Evolutionary conservation across 2,329 filamentous ascomycete genomes (phyloP).

Genomic region (Pezicula radicicola): DNA sequence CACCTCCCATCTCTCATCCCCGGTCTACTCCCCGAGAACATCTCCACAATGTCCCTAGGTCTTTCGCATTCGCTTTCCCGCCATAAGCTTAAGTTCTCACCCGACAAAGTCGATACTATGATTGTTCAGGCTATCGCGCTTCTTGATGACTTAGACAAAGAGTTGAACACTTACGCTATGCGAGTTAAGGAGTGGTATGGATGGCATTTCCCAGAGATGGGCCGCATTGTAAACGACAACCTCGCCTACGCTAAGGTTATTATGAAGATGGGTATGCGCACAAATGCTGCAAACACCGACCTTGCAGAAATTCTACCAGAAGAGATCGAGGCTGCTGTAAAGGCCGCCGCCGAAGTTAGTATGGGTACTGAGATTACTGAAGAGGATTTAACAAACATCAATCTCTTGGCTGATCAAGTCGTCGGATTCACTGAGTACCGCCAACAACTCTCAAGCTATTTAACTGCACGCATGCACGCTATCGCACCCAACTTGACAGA

Average conservation of each 20-base stretch:
- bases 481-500: slow-evolving; percentile 95
- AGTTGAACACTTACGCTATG: slow-evolving; percentile 98
- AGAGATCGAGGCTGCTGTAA: slow-evolving; percentile 88
- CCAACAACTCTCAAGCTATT: slow-evolving; percentile 80
- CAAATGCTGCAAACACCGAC: slow-evolving; percentile 72
- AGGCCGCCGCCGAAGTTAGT: slow-evolving; percentile 90
- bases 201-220: slow-evolving; percentile 99
- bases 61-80: slow-evolving; percentile 94
- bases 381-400: slow-evolving; percentile 91
- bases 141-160: slow-evolving; percentile 96
- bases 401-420: slow-evolving; percentile 88
- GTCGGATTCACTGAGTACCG: slow-evolving; percentile 90
- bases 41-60: slow-evolving; percentile 93
- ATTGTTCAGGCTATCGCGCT: slow-evolving; percentile 95
- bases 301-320: slow-evolving; percentile 90
- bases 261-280: slow-evolving; percentile 83
- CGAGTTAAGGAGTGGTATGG: slow-evolving; percentile 99
- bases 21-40: slow-evolving; percentile 77
- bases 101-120: slow-evolving; percentile 99
- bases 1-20: slow-evolving; percentile 89
- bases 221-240: slow-evolving; percentile 96
- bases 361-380: slow-evolving; percentile 98
- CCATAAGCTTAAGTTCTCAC: slow-evolving; percentile 97
- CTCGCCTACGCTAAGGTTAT: slow-evolving; percentile 89
- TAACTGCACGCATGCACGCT: slow-evolving; percentile 90